A percentile compares a stretch with the other conserved stretches of the same genome.
Conservation (phyloP, 2,329 filamentous ascomycete genomes). For the Colletotrichum melonis region DNA sequence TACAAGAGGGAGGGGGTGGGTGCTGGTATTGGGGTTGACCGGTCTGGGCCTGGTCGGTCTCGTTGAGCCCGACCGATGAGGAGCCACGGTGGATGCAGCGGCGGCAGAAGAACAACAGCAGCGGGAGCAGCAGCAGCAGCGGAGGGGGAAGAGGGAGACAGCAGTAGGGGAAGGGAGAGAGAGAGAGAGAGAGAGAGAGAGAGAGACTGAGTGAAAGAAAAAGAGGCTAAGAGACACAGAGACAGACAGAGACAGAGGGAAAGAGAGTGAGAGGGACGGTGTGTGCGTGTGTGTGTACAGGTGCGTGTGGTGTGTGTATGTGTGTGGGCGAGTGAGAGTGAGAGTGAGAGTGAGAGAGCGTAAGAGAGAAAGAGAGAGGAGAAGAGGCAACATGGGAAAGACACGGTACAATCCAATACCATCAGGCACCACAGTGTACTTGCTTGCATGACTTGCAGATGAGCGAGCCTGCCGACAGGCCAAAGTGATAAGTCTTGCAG, state of each 20-base stretch:
- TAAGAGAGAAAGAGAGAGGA: background rate
- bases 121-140: no score
- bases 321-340: background rate
- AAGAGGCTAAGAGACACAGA: background rate
- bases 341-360: background rate
- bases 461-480: constrained; percentile 15
- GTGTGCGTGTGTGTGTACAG: background rate
- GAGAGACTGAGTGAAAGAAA: background rate
- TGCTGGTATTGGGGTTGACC: constrained; percentile 11
- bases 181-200: background rate
- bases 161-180: background rate
- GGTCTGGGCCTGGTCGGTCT: constrained; percentile 23
- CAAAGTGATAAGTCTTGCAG: constrained; percentile 29
- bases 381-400: constrained; percentile 32
- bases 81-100: constrained; percentile 1
- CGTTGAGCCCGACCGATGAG: constrained; percentile 34
- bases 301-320: background rate
- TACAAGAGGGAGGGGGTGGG: constrained; percentile 4
- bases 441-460: constrained; percentile 27
- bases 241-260: background rate
- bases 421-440: constrained; percentile 30
- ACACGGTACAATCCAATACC: constrained; percentile 20
- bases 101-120: background rate
- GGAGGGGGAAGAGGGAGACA: background rate
- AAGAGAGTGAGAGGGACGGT: background rate